Base-by-base conservation (phyloP, 1,284 basidiomycete genomes). In the Cerioporus squamosus region DNA sequence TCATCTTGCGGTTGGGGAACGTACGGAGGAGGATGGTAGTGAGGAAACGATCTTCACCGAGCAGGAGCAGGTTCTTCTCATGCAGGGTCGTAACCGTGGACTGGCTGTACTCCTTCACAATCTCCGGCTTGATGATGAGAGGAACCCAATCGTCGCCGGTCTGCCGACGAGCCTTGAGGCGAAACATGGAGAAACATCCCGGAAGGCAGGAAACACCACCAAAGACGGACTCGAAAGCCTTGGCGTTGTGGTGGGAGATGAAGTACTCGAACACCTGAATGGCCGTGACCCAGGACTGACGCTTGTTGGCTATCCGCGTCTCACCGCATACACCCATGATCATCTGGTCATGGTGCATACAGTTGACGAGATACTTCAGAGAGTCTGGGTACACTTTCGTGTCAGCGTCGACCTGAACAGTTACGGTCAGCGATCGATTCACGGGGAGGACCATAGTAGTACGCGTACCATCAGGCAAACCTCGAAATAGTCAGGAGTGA, bases 241-340 rank as follows among this genome's bases (percentile, higher is more conserved):
- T 99, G 64, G 95, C 93, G 59, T 96, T 86, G 75, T 99, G 97
- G 74, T 99, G 97, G 36, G 96, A 98, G 72, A 99, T 98, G 77
- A 98, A 99, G 77, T 99, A 99, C 72, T 98, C 96, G 75, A 95
- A 98, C 18, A 96, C 95, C 74, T 99, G 97, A 68, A 99, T 99
- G 44, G 91, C 88, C 1, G 97, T 99, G 29, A 99, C 95, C 97
- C 97, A 99, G 17, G 94, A 94, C 65, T 95, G 87, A 44, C 94
- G 88, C 74, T 99, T 99, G 84, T 99, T 99, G 51, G 94, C 93
- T 76, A 99, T 98, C 18, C 96, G 90, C 2, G 97, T 99, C 75
- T 99, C 97, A 53, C 97, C 97, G 71, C 97, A 99, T 20, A 96
- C 93, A 39, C 97, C 97, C 97, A 99, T 99, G 74, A 99, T 96